A percentile compares a stretch with the other conserved stretches of the same genome.
These are phyloP conservation scores for Vitis labrusca DNA, from an alignment of 164 flowering plant species.

Conservation along the genomic window DNA sequence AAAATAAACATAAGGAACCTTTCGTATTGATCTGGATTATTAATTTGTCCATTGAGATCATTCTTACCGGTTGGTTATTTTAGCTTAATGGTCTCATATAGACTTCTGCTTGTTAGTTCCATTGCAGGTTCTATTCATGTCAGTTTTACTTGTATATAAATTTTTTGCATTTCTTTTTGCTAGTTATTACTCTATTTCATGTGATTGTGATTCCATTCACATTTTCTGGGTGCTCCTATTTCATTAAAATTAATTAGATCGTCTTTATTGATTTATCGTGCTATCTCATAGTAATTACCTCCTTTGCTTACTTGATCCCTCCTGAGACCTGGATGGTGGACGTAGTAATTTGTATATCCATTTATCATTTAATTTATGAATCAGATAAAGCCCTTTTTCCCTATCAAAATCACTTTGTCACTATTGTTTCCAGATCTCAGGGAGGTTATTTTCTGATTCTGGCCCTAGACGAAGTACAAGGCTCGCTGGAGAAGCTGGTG, in stretches of 20 bases:
- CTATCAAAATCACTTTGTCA: neutral
- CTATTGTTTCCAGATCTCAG: slow-evolving; percentile 62
- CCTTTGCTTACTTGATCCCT: neutral
- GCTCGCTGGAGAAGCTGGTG: slow-evolving; percentile 68
- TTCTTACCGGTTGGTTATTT: too few relatives aligned
- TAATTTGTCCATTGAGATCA: too few relatives aligned
- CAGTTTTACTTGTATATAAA: too few relatives aligned
- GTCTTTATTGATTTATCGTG: neutral
- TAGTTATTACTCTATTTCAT: too few relatives aligned
- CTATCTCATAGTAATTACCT: neutral
- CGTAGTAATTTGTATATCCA: neutral
- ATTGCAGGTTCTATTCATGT: too few relatives aligned
- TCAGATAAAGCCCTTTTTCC: neutral
- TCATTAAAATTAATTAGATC: neutral
- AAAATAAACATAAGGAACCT: too few relatives aligned
- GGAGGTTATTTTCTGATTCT: slow-evolving; percentile 91
- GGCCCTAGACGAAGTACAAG: slow-evolving; percentile 91
- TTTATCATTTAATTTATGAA: neutral
- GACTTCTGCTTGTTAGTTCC: too few relatives aligned
- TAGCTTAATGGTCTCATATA: too few relatives aligned
- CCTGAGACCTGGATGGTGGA: neutral
- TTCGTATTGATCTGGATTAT: too few relatives aligned
- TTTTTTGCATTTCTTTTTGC: too few relatives aligned
- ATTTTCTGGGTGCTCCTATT: neutral
- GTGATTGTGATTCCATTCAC: too few relatives aligned